Percentiles rank a stretch among this genome's conserved stretches.
Conservation (phyloP, 305 asterid species). For the Striga hermonthica region DNA sequence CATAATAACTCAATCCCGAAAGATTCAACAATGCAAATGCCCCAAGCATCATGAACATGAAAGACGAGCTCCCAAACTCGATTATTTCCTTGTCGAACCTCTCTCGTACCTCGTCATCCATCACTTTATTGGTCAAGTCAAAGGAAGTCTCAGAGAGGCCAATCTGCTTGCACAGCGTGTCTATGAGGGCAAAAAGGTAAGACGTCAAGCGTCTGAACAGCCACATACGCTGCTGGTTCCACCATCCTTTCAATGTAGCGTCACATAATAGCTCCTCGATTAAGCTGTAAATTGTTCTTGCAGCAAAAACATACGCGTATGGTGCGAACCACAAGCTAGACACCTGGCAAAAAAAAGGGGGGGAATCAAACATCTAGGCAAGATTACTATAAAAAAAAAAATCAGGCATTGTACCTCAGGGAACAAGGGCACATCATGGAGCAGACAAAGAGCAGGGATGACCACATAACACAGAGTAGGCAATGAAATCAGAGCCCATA, state of each 20-base stretch:
- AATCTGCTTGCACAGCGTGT: conserved; percentile 38
- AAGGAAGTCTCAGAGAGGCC: conserved; percentile 57
- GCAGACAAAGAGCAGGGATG: conserved; percentile 50
- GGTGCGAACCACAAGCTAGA: conserved; percentile 63
- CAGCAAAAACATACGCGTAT: conserved; percentile 45
- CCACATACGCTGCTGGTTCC: conserved; percentile 69
- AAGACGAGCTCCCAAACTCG: conserved; percentile 70
- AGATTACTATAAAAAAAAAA: too few species aligned
- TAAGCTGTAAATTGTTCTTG: conserved; percentile 40
- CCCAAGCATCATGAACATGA: conserved; percentile 45
- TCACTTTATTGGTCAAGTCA: conserved; percentile 53
- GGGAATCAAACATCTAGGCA: too few species aligned
- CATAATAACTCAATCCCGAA: conserved; percentile 40
- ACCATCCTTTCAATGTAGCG: conserved; percentile 57
- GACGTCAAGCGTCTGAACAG: conserved; percentile 46
- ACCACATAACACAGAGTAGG: conserved; percentile 50
- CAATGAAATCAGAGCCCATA: conserved; percentile 64
- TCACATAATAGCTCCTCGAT: conserved; percentile 48
- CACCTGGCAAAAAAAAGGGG: conserved; percentile 32
- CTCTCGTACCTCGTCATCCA: conserved; percentile 45
- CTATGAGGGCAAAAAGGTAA: conserved; percentile 52
- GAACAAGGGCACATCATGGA: conserved; percentile 53
- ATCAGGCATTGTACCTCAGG: conserved; percentile 47
- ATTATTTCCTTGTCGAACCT: conserved; percentile 56
- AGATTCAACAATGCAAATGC: conserved; percentile 60